Percentiles rank a stretch among this genome's conserved stretches.
These are phyloP conservation scores for Emydomyces testavorans DNA, from an alignment of 2,329 filamentous ascomycete genomes.

Conservation along the genomic window DNA sequence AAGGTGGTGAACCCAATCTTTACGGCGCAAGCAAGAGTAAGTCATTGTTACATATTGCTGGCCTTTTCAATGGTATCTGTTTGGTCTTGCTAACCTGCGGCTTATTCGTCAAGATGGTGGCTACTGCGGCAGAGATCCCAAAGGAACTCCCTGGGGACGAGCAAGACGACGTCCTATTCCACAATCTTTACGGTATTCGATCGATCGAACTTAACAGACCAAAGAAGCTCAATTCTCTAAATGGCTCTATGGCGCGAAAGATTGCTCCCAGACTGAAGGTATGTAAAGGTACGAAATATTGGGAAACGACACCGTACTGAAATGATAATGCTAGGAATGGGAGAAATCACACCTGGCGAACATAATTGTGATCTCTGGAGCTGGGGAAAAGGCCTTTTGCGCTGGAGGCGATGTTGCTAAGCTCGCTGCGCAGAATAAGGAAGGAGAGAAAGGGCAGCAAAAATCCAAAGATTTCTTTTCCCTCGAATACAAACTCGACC, in stretches of 20 bases:
- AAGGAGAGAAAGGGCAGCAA: conserved; percentile 57
- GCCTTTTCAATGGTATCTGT: background rate
- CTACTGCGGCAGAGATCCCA: conserved; percentile 24
- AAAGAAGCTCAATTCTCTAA: conserved; percentile 80
- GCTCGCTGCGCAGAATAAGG: conserved; percentile 59
- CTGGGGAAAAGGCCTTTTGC: conserved; percentile 75
- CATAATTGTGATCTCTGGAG: conserved; percentile 81
- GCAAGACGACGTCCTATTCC: conserved; percentile 84
- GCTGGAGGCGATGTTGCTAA: conserved; percentile 82
- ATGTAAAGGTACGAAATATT: conserved; percentile 2
- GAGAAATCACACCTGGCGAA: conserved; percentile 89
- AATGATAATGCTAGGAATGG: conserved; percentile 55
- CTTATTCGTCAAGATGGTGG: conserved; percentile 34
- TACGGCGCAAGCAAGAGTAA: conserved; percentile 43
- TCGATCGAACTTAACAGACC: conserved; percentile 91
- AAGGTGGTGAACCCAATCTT: conserved; percentile 55
- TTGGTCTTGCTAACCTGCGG: background rate
- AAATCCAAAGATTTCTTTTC: conserved; percentile 76
- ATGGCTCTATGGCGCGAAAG: conserved; percentile 89
- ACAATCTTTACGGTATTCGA: conserved; percentile 75
- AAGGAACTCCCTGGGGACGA: conserved; percentile 58
- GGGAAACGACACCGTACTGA: background rate
- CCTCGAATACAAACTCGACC: conserved; percentile 91
- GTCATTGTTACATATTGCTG: conserved; percentile 12
- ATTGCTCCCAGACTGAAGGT: conserved; percentile 71